These are phyloP conservation scores for Eucalyptus coolabah DNA, from an alignment of 345 rosid genomes.

Conservation along the genomic window DNA sequence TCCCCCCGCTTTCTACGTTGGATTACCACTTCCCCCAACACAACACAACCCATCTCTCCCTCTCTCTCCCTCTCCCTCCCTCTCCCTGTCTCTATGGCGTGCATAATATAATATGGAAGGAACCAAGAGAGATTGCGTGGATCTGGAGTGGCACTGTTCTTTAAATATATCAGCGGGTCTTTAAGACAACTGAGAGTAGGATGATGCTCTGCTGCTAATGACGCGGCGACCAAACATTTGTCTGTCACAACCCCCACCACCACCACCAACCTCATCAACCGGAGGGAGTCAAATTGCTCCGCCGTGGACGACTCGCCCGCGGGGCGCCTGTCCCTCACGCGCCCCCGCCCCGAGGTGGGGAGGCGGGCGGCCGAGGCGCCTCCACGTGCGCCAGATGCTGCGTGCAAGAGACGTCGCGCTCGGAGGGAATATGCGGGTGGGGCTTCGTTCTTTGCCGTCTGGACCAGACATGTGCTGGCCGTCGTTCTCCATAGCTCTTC, in stretches of 20 bases:
- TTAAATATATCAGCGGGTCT: not conserved
- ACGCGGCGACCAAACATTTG: constrained; percentile 20
- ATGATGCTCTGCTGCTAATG: not conserved
- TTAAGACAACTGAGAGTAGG: not conserved
- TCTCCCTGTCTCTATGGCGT: not conserved
- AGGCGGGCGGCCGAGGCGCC: no score
- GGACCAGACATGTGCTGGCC: not conserved
- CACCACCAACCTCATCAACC: not conserved
- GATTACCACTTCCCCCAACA: constrained; percentile 22
- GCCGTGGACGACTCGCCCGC: not conserved
- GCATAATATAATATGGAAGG: not conserved
- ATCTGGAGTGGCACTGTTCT: not conserved
- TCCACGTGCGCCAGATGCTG: not conserved
- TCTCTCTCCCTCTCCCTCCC: not conserved
- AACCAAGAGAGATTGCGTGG: not conserved
- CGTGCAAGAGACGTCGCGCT: not conserved
- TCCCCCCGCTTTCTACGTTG: constrained; percentile 18
- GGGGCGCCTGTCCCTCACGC: not conserved
- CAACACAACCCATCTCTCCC: not conserved
- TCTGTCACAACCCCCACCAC: not conserved
- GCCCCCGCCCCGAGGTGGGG: not conserved
- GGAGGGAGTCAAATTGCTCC: not conserved
- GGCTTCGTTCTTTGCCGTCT: not conserved
- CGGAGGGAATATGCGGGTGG: not conserved
- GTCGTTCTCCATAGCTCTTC: not conserved